Percentiles rank a stretch among this genome's conserved stretches.
These are phyloP conservation scores for Auriscalpium microsporum DNA, from an alignment of 768 basidiomycete species.

Conservation along the genomic window DNA sequence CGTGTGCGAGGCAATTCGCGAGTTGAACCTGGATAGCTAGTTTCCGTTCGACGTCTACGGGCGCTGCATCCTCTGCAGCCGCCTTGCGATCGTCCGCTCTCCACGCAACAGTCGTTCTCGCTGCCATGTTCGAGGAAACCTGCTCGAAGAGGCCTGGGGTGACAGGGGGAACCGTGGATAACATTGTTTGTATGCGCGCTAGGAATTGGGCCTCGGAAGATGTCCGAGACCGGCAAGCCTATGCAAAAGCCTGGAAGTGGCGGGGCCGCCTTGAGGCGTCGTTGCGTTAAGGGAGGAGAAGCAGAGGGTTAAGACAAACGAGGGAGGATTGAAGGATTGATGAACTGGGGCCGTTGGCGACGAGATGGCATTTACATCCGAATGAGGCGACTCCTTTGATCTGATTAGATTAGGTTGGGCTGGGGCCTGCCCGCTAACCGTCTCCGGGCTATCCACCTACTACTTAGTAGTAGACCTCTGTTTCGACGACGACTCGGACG, in stretches of 20 bases:
- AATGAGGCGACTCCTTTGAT: too few species aligned
- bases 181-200: neutral
- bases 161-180: neutral
- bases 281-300: too few species aligned
- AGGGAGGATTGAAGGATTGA: too few species aligned
- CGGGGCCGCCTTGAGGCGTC: too few species aligned
- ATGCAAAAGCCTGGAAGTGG: neutral
- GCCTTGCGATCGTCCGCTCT: neutral
- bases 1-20: neutral
- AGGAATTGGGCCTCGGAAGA: neutral
- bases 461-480: too few species aligned
- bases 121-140: neutral
- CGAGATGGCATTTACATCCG: too few species aligned
- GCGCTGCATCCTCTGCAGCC: neutral
- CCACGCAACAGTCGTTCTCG: neutral
- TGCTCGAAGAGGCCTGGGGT: neutral
- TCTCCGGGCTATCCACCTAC: too few species aligned
- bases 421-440: too few species aligned
- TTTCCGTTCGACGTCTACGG: conserved; percentile 4
- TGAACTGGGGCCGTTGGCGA: too few species aligned
- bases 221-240: neutral
- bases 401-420: too few species aligned
- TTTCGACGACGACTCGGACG: too few species aligned
- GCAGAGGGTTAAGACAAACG: too few species aligned
- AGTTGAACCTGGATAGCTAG: conserved; percentile 11